Evolutionary conservation across 257 asterid genomes (phyloP).

Genomic region (Jacaranda copaia): DNA sequence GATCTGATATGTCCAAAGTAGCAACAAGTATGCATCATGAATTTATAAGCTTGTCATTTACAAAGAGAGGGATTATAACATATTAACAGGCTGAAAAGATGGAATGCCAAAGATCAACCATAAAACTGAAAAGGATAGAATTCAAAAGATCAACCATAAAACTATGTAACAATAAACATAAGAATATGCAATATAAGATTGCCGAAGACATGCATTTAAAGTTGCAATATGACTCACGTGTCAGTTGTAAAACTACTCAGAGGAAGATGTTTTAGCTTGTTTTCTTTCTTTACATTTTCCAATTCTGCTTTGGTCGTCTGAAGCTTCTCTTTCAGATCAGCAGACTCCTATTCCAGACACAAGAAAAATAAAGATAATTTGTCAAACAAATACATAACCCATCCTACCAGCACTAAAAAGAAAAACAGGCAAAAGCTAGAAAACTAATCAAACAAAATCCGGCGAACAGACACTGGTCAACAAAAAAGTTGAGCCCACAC

Average conservation of each 20-base stretch:
- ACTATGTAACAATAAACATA: neutral
- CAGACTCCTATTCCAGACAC: slow-evolving; percentile 58
- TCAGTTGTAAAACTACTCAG: slow-evolving; percentile 59
- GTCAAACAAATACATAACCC: slow-evolving; percentile 14
- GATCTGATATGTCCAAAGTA: too few relatives aligned
- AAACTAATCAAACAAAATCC: neutral
- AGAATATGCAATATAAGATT: slow-evolving; percentile 6
- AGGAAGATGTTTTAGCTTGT: slow-evolving; percentile 57
- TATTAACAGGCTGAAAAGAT: slow-evolving; percentile 8
- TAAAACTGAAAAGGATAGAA: neutral
- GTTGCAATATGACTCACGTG: slow-evolving; percentile 54
- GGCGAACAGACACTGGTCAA: neutral
- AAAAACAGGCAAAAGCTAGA: neutral
- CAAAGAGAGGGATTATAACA: neutral
- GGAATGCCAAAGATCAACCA: too few relatives aligned
- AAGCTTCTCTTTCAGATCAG: slow-evolving; percentile 68
- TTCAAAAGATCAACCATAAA: neutral
- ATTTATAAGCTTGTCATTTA: neutral
- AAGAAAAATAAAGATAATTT: slow-evolving; percentile 7
- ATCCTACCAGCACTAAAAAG: neutral
- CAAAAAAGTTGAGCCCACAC: neutral
- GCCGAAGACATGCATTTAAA: slow-evolving; percentile 25
- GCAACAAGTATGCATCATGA: too few relatives aligned
- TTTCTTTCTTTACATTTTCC: slow-evolving; percentile 63
- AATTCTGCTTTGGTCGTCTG: slow-evolving; percentile 57